These are phyloP conservation scores for Verticillium tricorpus DNA, from an alignment of 2,329 filamentous ascomycete genomes.

Conservation along the genomic window DNA sequence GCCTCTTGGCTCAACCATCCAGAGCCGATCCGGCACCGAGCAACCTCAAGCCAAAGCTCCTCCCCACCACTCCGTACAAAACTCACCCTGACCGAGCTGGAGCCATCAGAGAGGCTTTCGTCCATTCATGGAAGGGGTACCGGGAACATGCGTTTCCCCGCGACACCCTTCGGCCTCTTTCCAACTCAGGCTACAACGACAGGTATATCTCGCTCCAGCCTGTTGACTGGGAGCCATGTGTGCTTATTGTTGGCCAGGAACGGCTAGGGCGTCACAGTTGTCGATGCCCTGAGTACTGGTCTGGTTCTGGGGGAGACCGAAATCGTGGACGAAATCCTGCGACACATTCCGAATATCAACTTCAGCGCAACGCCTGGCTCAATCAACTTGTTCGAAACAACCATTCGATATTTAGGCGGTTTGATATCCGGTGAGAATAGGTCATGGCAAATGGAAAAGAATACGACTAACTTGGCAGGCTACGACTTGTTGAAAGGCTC, in stretches of 20 bases:
- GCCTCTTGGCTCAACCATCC: neutral
- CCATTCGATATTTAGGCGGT: slow-evolving; percentile 81
- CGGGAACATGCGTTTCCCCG: slow-evolving; percentile 70
- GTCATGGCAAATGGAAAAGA: neutral
- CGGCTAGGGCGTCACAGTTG: slow-evolving; percentile 77
- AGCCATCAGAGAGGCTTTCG: slow-evolving; percentile 65
- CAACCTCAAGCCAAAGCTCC: neutral
- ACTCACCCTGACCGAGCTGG: slow-evolving; percentile 41
- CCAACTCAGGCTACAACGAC: slow-evolving; percentile 62
- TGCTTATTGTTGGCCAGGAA: slow-evolving; percentile 48
- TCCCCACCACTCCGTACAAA: neutral
- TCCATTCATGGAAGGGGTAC: slow-evolving; percentile 69
- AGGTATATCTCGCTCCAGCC: slow-evolving; percentile 43
- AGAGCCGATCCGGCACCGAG: neutral
- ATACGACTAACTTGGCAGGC: slow-evolving; percentile 26
- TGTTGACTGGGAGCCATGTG: neutral
- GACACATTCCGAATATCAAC: slow-evolving; percentile 66
- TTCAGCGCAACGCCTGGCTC: slow-evolving; percentile 56
- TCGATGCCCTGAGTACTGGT: slow-evolving; percentile 77
- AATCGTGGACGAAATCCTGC: slow-evolving; percentile 66
- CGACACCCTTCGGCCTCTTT: slow-evolving; percentile 68
- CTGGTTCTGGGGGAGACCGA: slow-evolving; percentile 67
- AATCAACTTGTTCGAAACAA: slow-evolving; percentile 84
- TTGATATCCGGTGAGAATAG: slow-evolving; percentile 60
- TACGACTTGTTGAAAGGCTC: slow-evolving; percentile 72